Evolutionary conservation across 2,329 filamentous ascomycete genomes (phyloP).

Genomic region (Fusarium nematophilum): DNA sequence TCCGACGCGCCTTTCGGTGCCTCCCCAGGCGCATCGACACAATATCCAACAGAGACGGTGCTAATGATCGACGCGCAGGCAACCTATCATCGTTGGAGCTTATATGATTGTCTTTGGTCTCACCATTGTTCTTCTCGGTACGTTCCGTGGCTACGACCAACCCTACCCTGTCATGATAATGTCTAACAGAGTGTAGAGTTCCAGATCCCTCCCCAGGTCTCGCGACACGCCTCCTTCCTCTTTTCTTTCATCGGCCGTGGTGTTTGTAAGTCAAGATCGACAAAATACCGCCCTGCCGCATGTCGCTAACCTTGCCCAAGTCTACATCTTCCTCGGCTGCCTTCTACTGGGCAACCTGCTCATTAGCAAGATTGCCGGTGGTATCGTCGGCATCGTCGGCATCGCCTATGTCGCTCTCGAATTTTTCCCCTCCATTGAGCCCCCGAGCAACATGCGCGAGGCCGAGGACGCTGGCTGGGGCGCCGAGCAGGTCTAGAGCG

Average conservation of each 20-base stretch:
- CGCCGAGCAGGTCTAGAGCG: conserved; percentile 76
- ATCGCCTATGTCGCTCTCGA: conserved; percentile 81
- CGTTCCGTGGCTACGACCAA: conserved; percentile 17
- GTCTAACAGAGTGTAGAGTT: conserved; percentile 71
- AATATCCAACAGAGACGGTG: background rate
- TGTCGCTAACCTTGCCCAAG: conserved; percentile 57
- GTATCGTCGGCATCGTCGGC: conserved; percentile 81
- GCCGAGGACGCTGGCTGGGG: conserved; percentile 77
- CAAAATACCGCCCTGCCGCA: background rate
- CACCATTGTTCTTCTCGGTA: conserved; percentile 75
- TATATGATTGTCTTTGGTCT: conserved; percentile 95
- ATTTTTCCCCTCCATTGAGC: conserved; percentile 82
- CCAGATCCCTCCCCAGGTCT: conserved; percentile 91
- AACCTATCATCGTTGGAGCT: conserved; percentile 77
- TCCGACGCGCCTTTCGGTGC: background rate
- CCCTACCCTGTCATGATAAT: background rate
- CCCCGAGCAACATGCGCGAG: conserved; percentile 84
- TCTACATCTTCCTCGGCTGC: conserved; percentile 95
- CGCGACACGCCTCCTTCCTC: conserved; percentile 95
- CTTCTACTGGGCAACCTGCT: conserved; percentile 78
- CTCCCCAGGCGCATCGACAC: background rate
- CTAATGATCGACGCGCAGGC: conserved; percentile 37
- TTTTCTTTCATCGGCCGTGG: conserved; percentile 98
- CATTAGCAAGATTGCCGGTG: conserved; percentile 80
- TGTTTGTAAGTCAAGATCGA: conserved; percentile 75